Conservation (phyloP, 176 grass and related monocot species). For the Carex parvula region DNA sequence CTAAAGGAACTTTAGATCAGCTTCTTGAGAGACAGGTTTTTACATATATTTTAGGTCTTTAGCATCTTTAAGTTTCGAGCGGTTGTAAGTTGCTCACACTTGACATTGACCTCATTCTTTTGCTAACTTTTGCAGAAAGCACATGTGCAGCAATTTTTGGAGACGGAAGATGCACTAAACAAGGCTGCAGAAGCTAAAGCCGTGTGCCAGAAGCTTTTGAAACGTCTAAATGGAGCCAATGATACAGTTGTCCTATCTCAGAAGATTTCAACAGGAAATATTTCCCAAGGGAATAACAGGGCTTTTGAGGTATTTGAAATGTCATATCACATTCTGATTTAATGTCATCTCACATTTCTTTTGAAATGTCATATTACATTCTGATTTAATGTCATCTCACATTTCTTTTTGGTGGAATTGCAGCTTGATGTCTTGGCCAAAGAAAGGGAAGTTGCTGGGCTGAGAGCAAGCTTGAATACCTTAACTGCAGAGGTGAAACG, state of each 20-base stretch:
- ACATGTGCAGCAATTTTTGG: constrained; percentile 98
- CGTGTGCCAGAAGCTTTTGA: constrained; percentile 83
- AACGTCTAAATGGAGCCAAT: constrained; percentile 64
- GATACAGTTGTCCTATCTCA: constrained; percentile 47
- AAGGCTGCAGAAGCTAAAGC: constrained; percentile 97
- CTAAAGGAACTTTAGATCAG: constrained; percentile 88
- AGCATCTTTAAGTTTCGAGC: background rate
- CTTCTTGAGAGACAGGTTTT: constrained; percentile 96
- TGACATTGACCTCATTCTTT: constrained; percentile 30
- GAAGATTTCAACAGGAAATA: constrained; percentile 53
- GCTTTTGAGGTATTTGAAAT: constrained; percentile 66
- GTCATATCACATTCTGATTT: background rate
- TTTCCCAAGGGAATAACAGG: constrained; percentile 61
- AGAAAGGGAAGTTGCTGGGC: constrained; percentile 97
- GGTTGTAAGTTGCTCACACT: background rate
- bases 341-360: background rate
- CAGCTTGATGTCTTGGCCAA: constrained; percentile 89
- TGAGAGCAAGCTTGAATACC: constrained; percentile 87
- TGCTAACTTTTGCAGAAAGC: constrained; percentile 77
- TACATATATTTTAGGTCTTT: constrained; percentile 20
- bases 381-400: background rate
- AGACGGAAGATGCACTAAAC: constrained; percentile 97
- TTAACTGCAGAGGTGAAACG: constrained; percentile 86
- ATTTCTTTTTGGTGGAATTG: constrained; percentile 4
- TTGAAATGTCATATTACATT: constrained; percentile 14